Percentiles rank a stretch among this genome's conserved stretches.
Conservation (phyloP, 2,329 filamentous ascomycete genomes). For the Ceratocystis cacaofunesta region DNA sequence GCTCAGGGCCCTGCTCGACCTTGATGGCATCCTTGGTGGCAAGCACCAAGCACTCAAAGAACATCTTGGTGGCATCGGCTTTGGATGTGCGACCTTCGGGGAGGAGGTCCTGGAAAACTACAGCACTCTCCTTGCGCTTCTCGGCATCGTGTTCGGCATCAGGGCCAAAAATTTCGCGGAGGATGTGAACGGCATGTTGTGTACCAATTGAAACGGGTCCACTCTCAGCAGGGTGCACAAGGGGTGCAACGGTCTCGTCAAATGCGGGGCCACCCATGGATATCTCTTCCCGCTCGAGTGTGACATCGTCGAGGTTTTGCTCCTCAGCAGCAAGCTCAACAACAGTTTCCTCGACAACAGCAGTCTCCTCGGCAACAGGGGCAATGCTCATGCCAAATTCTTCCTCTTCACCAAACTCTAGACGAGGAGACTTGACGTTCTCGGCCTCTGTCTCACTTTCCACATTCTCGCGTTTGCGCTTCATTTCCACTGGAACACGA, state of each 20-base stretch:
- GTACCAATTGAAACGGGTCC: conserved; percentile 82
- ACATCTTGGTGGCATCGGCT: conserved; percentile 96
- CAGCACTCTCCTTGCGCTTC: conserved; percentile 58
- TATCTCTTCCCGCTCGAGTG: conserved; percentile 31
- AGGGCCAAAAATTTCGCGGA: conserved; percentile 73
- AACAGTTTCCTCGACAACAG: conserved; percentile 45
- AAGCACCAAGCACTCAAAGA: conserved; percentile 90
- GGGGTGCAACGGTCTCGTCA: conserved; percentile 61
- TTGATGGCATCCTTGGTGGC: conserved; percentile 97
- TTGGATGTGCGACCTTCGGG: conserved; percentile 68
- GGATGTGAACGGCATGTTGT: conserved; percentile 86
- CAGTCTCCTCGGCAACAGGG: conserved; percentile 31
- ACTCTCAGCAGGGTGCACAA: conserved; percentile 67
- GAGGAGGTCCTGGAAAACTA: conserved; percentile 82
- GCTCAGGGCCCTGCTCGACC: conserved; percentile 66
- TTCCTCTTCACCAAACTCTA: conserved; percentile 54
- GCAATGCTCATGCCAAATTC: conserved; percentile 26
- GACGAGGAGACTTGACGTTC: conserved; percentile 52
- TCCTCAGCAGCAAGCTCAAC: conserved; percentile 50
- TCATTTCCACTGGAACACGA: conserved; percentile 62
- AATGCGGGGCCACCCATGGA: conserved; percentile 41
- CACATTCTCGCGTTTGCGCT: conserved; percentile 85
- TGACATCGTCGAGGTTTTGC: conserved; percentile 33
- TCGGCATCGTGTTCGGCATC: conserved; percentile 54
- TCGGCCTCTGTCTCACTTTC: conserved; percentile 65